Evolutionary conservation across 2,329 filamentous ascomycete genomes (phyloP).

Genomic region (Aspergillus sp.): DNA sequence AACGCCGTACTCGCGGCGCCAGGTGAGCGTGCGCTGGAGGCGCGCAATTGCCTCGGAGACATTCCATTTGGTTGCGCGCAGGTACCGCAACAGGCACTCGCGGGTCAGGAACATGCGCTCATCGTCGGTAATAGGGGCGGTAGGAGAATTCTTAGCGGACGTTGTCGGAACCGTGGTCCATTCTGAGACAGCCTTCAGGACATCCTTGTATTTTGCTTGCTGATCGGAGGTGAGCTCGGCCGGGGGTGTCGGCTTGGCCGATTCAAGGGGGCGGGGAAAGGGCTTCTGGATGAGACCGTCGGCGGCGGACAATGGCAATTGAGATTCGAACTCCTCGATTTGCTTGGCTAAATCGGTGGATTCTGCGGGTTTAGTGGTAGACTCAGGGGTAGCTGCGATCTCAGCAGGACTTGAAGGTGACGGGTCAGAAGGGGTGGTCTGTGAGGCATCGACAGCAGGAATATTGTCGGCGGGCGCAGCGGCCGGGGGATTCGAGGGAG

Average conservation of each 20-base stretch:
- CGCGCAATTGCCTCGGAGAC: conserved; percentile 73
- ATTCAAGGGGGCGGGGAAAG: conserved; percentile 58
- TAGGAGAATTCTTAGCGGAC: conserved; percentile 58
- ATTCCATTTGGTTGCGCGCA: conserved; percentile 91
- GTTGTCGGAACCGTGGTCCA: conserved; percentile 72
- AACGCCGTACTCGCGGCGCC: conserved; percentile 88
- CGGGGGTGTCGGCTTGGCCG: conserved; percentile 58
- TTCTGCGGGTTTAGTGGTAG: conserved; percentile 8
- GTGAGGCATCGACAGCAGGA: conserved; percentile 7
- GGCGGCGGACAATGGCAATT: conserved; percentile 40
- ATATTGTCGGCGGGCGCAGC: conserved; percentile 2
- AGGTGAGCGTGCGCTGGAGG: conserved; percentile 76
- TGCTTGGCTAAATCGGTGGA: conserved; percentile 7
- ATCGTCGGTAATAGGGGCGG: conserved; percentile 68
- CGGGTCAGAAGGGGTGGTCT: conserved; percentile 9
- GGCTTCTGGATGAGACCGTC: conserved; percentile 56
- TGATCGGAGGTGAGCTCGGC: conserved; percentile 72
- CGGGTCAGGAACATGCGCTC: conserved; percentile 89
- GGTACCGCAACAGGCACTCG: conserved; percentile 89
- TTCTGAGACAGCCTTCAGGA: conserved; percentile 68
- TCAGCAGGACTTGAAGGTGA: not conserved
- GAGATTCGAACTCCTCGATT: conserved; percentile 23
- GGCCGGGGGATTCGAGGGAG: conserved; percentile 14
- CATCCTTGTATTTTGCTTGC: conserved; percentile 74
- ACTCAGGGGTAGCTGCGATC: not conserved